phyloP scores from a whole-genome alignment of 345 rosid genomes.

The Gossypium herbaceum region DNA sequence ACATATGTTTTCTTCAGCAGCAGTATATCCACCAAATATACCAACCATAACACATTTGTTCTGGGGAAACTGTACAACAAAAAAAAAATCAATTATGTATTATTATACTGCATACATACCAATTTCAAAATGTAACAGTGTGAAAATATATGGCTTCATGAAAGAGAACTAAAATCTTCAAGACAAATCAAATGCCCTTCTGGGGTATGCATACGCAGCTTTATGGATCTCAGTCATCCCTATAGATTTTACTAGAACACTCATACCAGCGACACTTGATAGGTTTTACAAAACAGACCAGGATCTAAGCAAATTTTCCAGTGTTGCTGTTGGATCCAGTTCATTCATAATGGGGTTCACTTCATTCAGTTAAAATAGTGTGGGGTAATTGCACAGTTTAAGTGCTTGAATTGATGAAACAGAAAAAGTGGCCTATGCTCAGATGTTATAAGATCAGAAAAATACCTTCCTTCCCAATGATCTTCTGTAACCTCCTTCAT shows the following conservation, averaged over 20 bases:
- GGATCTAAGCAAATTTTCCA: not conserved
- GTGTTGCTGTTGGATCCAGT: not conserved
- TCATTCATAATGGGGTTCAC: not conserved
- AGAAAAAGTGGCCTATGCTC: not conserved
- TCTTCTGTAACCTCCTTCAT: conserved; percentile 75
- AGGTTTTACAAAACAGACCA: not conserved
- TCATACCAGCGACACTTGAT: not conserved
- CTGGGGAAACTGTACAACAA: conserved; percentile 61
- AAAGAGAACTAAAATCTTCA: not conserved
- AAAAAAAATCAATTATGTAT: conserved; percentile 7
- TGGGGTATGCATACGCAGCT: not conserved
- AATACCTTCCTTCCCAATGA: conserved; percentile 90
- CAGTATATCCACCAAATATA: conserved; percentile 75
- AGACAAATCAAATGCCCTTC: not conserved
- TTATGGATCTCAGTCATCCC: not conserved
- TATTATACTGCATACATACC: not conserved
- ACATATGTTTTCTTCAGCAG: conserved; percentile 85
- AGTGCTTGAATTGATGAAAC: conserved; percentile 5
- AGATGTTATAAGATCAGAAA: conserved; percentile 9
- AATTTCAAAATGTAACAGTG: not conserved
- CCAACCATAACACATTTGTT: conserved; percentile 88
- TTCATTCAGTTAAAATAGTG: not conserved
- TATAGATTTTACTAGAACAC: not conserved
- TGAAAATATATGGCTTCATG: not conserved
- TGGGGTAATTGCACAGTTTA: not conserved